These are phyloP conservation scores for Boletales sp. DNA, from an alignment of 768 basidiomycete genomes.

Conservation along the genomic window DNA sequence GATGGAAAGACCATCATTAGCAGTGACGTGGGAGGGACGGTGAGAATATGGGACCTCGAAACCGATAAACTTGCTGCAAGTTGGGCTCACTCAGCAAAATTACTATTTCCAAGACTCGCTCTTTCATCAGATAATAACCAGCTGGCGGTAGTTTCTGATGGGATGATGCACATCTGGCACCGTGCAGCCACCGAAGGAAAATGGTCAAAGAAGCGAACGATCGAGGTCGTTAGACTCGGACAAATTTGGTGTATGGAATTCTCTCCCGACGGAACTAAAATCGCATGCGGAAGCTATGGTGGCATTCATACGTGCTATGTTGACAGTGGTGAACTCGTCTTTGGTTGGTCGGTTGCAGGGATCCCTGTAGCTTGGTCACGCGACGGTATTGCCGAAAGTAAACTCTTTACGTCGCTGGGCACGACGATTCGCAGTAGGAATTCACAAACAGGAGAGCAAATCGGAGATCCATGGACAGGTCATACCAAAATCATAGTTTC, in stretches of 20 bases:
- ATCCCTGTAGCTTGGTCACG: neutral
- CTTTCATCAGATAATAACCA: neutral
- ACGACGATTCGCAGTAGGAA: neutral
- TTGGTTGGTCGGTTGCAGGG: neutral
- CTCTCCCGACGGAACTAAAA: neutral
- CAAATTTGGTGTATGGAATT: neutral
- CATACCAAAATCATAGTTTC: no score
- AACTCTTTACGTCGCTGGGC: neutral
- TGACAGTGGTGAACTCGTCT: neutral
- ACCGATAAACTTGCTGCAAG: neutral
- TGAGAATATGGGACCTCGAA: slow-evolving; percentile 5
- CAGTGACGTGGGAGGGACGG: neutral
- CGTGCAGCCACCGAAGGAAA: neutral
- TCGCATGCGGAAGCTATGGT: neutral
- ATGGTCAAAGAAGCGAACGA: neutral
- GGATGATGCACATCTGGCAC: neutral
- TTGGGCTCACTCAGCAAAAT: neutral
- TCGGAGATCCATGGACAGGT: neutral
- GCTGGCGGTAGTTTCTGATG: neutral
- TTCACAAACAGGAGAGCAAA: neutral
- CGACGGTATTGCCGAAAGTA: neutral
- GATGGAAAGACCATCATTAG: slow-evolving; percentile 4
- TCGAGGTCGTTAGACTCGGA: neutral
- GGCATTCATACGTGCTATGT: neutral
- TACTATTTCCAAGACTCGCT: neutral